Conservation (phyloP, 306 rosid genomes). For the Leucaena leucocephala region DNA sequence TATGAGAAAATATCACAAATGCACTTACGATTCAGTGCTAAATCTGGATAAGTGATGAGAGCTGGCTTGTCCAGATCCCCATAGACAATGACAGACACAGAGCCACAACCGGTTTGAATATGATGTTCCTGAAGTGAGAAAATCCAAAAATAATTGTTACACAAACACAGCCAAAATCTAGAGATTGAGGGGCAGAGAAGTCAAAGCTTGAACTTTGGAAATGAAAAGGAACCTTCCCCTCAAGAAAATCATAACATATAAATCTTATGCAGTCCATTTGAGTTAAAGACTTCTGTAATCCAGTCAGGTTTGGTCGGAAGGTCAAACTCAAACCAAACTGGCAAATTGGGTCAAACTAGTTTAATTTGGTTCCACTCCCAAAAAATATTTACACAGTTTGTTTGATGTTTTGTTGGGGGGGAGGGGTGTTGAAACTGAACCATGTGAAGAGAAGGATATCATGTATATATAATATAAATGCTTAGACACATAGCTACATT, state of each 20-base stretch:
- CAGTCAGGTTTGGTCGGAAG: neutral
- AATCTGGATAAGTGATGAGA: conserved; percentile 85
- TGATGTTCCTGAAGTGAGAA: conserved; percentile 65
- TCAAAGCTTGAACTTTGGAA: conserved; percentile 19
- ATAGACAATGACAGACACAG: conserved; percentile 79
- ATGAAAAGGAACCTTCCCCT: conserved; percentile 21
- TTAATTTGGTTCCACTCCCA: neutral
- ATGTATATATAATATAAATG: neutral
- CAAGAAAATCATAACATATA: conserved; percentile 36
- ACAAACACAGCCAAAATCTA: conserved; percentile 17
- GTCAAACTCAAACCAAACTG: neutral
- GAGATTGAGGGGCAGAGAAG: neutral
- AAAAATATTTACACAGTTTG: neutral
- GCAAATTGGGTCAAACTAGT: neutral
- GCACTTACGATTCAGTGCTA: conserved; percentile 80
- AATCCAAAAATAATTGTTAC: conserved; percentile 14
- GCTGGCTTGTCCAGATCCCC: conserved; percentile 94
- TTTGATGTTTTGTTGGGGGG: neutral
- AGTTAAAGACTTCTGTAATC: neutral
- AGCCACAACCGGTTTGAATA: conserved; percentile 80
- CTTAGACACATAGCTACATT: neutral
- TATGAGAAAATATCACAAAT: conserved; percentile 2
- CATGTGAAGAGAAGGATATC: neutral
- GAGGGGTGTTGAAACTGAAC: neutral
- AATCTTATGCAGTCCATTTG: conserved; percentile 35